Conservation (phyloP, 2,329 filamentous ascomycete species). For the Stagonosporopsis vannaccii region DNA sequence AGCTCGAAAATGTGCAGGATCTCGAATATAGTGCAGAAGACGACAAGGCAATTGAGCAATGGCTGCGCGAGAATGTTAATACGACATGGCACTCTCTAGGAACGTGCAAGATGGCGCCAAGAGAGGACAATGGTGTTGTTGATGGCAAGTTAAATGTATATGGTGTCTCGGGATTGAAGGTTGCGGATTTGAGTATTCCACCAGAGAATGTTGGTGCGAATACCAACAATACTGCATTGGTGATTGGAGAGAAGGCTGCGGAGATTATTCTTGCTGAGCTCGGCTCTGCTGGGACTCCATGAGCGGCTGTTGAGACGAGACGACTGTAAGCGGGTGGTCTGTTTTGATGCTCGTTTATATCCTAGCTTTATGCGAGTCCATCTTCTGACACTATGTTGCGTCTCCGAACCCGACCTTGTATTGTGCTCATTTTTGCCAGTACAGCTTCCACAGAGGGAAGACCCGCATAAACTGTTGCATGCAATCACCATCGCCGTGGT, state of each 20-base stretch:
- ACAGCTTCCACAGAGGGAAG: no score
- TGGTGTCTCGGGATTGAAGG: constrained; percentile 44
- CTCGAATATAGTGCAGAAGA: constrained; percentile 40
- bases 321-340: neutral
- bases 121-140: constrained; percentile 41
- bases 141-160: constrained; percentile 39
- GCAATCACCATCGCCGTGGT: no score
- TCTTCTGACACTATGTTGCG: no score
- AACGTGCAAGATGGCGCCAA: constrained; percentile 44
- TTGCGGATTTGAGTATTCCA: constrained; percentile 54
- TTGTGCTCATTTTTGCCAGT: no score
- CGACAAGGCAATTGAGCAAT: constrained; percentile 51
- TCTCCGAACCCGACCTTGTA: no score
- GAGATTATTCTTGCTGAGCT: constrained; percentile 36
- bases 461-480: no score
- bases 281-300: constrained; percentile 6
- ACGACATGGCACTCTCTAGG: constrained; percentile 46
- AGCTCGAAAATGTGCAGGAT: constrained; percentile 22
- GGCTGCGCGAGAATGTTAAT: constrained; percentile 46
- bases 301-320: neutral
- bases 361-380: neutral
- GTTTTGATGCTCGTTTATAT: neutral
- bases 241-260: constrained; percentile 44
- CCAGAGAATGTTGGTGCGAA: constrained; percentile 56
- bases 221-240: constrained; percentile 56